Evolutionary conservation across 2,329 filamentous ascomycete genomes (phyloP).

Genomic region (Aspergillus sp.): DNA sequence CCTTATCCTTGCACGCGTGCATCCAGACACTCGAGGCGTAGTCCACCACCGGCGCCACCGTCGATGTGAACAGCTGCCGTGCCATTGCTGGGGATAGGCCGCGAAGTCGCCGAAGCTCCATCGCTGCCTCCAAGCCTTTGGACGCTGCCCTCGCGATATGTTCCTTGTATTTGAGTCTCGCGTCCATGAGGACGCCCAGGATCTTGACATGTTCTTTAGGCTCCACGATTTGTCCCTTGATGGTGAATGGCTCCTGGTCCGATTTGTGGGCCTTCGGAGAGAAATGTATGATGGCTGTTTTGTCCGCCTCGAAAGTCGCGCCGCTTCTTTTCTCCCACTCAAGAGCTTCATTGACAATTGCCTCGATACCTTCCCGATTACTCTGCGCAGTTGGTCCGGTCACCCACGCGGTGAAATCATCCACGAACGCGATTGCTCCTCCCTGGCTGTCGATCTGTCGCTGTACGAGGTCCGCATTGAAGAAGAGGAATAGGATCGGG

Average conservation of each 20-base stretch:
- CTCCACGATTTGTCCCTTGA: slow-evolving; percentile 19
- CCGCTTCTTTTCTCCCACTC: slow-evolving; percentile 31
- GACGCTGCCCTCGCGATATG: slow-evolving; percentile 10
- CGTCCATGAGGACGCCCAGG: slow-evolving; percentile 23
- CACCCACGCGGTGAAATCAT: slow-evolving; percentile 12
- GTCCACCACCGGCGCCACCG: slow-evolving; percentile 21
- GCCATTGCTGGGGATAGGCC: slow-evolving; percentile 18
- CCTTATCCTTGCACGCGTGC: slow-evolving; percentile 4
- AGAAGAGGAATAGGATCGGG: slow-evolving; percentile 38
- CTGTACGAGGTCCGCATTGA: slow-evolving; percentile 39
- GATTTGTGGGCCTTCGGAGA: slow-evolving; percentile 21
- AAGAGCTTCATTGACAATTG: slow-evolving; percentile 17
- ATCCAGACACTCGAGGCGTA: not conserved
- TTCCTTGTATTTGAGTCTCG: slow-evolving; percentile 26
- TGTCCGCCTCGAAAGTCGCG: slow-evolving; percentile 31
- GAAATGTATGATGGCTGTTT: slow-evolving; percentile 37
- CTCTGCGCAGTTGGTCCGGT: not conserved
- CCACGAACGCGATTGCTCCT: slow-evolving; percentile 21
- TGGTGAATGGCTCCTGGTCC: slow-evolving; percentile 16
- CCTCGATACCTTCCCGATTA: slow-evolving; percentile 14
- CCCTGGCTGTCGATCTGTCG: slow-evolving; percentile 24
- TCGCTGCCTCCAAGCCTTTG: slow-evolving; percentile 23
- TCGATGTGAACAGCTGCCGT: slow-evolving; percentile 21
- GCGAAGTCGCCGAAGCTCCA: slow-evolving; percentile 15
- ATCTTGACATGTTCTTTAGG: slow-evolving; percentile 20